These are phyloP conservation scores for Pelargonium nanum DNA, from an alignment of 345 rosid genomes.

Conservation along the genomic window DNA sequence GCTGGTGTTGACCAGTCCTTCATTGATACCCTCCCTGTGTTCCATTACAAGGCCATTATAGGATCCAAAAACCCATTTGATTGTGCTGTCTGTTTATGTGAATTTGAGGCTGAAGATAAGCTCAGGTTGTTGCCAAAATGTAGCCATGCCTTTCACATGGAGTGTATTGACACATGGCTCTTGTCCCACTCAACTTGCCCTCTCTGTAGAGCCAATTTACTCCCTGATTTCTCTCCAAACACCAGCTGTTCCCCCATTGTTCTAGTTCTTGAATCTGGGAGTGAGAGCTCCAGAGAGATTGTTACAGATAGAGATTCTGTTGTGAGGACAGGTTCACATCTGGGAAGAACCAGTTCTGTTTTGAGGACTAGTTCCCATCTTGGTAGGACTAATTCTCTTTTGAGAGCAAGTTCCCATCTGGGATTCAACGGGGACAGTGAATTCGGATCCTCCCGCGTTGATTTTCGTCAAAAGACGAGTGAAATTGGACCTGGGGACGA, in stretches of 20 bases:
- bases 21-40: conserved; percentile 89
- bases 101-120: conserved; percentile 80
- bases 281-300: conserved; percentile 78
- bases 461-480: conserved; percentile 22
- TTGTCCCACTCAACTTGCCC: conserved; percentile 99
- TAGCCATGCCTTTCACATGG: conserved; percentile 97
- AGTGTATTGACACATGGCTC: conserved; percentile 96
- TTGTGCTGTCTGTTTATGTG: conserved; percentile 97
- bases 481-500: conserved; percentile 23
- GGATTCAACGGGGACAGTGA: conserved; percentile 25
- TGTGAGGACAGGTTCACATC: conserved; percentile 11
- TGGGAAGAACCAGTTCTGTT: conserved; percentile 31
- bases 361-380: conserved; percentile 35
- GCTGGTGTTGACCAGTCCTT: conserved; percentile 93
- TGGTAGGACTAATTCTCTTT: conserved; percentile 30
- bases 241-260: conserved; percentile 43
- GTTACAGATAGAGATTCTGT: conserved; percentile 31
- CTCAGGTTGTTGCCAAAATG: conserved; percentile 94
- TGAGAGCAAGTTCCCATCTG: conserved; percentile 34
- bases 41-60: conserved; percentile 69
- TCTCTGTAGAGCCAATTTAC: conserved; percentile 68
- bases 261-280: conserved; percentile 80
- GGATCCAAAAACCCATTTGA: conserved; percentile 76
- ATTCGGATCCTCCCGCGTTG: conserved; percentile 35
- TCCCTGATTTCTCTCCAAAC: conserved; percentile 58